phyloP scores from a whole-genome alignment of 306 rosid genomes.

The Datisca glomerata region DNA sequence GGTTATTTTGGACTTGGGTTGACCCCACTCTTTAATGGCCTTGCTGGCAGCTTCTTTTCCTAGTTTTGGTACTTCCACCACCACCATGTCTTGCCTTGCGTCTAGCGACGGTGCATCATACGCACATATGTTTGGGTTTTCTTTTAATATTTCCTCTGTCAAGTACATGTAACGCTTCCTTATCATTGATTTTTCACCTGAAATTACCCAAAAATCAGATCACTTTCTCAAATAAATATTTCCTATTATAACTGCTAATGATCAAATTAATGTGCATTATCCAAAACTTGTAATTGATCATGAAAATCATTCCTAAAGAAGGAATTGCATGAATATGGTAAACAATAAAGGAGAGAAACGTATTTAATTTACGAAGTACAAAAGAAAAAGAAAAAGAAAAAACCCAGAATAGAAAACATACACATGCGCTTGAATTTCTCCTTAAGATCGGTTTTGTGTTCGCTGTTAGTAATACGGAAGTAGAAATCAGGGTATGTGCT shows the following conservation, averaged over 20 bases:
- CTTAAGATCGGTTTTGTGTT: constrained; percentile 20
- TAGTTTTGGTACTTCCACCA: constrained; percentile 50
- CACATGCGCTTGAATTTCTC: constrained; percentile 27
- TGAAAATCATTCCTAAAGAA: too few species aligned
- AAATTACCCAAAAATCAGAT: not conserved
- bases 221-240: too few species aligned
- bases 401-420: too few species aligned
- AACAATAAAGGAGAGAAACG: not conserved
- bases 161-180: constrained; percentile 41
- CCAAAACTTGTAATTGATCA: too few species aligned
- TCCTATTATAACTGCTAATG: too few species aligned
- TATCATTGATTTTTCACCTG: constrained; percentile 55
- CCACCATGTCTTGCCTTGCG: constrained; percentile 64
- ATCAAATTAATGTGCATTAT: too few species aligned
- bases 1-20: constrained; percentile 60
- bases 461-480: constrained; percentile 20
- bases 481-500: constrained; percentile 18
- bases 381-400: too few species aligned
- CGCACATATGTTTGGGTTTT: constrained; percentile 34
- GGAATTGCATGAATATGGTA: too few species aligned
- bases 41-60: constrained; percentile 66
- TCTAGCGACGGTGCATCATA: constrained; percentile 63
- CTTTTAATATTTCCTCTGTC: constrained; percentile 37
- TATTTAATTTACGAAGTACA: not conserved
- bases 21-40: too few species aligned